A percentile compares a stretch with the other conserved stretches of the same genome.
Conservation (phyloP, 768 basidiomycete species). For the Scleroderma bovista region DNA sequence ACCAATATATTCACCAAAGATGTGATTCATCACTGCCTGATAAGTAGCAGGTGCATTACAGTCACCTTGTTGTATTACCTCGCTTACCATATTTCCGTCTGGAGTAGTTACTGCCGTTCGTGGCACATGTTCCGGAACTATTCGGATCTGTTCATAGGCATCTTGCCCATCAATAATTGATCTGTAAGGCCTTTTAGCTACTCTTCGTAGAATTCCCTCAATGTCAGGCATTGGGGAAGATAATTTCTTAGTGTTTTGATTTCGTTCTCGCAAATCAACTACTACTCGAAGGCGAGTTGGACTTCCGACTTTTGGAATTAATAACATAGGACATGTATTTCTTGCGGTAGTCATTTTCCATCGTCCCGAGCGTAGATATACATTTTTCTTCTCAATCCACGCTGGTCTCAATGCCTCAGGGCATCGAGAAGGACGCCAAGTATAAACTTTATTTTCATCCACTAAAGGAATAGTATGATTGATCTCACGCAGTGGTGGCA, state of each 20-base stretch:
- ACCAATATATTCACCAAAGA: not conserved
- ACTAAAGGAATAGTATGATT: constrained; percentile 1
- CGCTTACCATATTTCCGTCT: constrained; percentile 33
- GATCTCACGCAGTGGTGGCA: constrained; percentile 1
- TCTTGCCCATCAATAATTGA: constrained; percentile 11
- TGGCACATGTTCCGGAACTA: constrained; percentile 1
- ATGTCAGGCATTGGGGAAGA: constrained; percentile 11
- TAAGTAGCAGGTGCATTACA: constrained; percentile 41
- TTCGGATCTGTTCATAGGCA: constrained; percentile 17
- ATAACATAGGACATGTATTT: constrained; percentile 1
- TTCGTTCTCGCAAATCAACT: constrained; percentile 5
- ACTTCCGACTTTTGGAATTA: constrained; percentile 1
- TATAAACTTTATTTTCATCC: not conserved
- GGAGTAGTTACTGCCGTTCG: constrained; percentile 33
- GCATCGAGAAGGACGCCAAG: not conserved
- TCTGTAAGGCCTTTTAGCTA: not conserved
- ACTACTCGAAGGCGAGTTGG: not conserved
- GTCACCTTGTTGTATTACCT: constrained; percentile 11
- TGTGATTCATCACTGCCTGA: constrained; percentile 21
- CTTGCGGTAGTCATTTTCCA: not conserved
- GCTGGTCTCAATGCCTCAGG: not conserved
- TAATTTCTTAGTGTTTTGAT: constrained; percentile 15
- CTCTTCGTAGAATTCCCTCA: constrained; percentile 5
- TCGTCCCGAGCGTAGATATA: not conserved
- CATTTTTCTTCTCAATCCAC: not conserved